Base-by-base conservation (phyloP, 352 stramenopile genomes). In the Blastocystis sp. region DNA sequence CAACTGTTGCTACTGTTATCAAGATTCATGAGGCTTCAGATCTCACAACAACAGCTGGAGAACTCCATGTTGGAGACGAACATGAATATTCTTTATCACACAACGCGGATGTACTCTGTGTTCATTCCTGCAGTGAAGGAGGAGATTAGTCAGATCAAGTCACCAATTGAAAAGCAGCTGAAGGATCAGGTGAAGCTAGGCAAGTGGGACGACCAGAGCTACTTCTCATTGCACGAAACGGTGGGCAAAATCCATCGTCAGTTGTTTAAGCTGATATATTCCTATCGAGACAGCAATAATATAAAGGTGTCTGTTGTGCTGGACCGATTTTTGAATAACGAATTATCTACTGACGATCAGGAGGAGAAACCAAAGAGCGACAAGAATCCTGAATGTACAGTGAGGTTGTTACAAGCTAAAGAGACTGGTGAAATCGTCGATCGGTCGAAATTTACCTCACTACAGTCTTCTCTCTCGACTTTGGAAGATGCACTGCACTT, bases 181-280 rank as follows among this genome's bases (percentile, higher is more conserved):
- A 94, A 98, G 90, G 96, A 99, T 76, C 98, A 98, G 91, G 94
- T 98, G 45, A 98, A 98, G 89, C 94, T 99, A 43, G 95, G 94
- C 43, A 97, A 97, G 70, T 99, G 98, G 98, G 98, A 99, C 90
- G 96, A 99, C 82, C 97, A 99, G 91, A 98, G 96, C 34, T 99
- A 99, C 91, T 99, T 99, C 92, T 97, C 97, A 53, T 91, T 99
- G 26, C 95, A 95, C 9, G 97, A 98, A 77, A 98, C 96, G 5
- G 95, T 95, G 0, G 95, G 99, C 87, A 98, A 98, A 89, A 98
- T 97, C 50, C 97, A 99, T 90, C 93, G 95, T 47, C 45, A 77
- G 73, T 45, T 90, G 53, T 90, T 90, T 53, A 90, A 87, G 73
- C 73, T 87, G 29, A 56, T 88, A 7, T 79, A 76, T 26, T 39